Evolutionary conservation across 2,329 filamentous ascomycete genomes (phyloP).

Genomic region (Calonectria honghensis): DNA sequence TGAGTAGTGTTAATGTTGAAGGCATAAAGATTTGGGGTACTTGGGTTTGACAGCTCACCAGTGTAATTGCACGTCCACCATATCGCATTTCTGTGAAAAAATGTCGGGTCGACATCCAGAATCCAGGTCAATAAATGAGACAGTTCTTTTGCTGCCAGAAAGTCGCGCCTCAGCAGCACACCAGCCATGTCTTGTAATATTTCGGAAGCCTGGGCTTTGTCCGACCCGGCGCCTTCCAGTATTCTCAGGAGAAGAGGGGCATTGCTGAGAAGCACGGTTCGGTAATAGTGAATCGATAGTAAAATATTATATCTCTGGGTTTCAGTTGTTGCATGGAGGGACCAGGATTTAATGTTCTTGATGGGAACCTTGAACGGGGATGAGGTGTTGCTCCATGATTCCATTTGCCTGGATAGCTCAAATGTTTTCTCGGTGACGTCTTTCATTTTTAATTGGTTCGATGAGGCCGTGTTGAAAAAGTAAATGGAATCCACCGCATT

Average conservation of each 20-base stretch:
- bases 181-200: conserved; percentile 43
- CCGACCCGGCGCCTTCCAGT: conserved; percentile 39
- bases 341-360: conserved; percentile 35
- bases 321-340: conserved; percentile 29
- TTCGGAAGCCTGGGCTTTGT: conserved; percentile 28
- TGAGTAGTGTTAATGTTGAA: conserved; percentile 39
- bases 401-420: conserved; percentile 45
- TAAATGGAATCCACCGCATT: conserved; percentile 46
- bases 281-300: conserved; percentile 68
- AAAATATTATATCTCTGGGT: conserved; percentile 40
- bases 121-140: conserved; percentile 47
- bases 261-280: conserved; percentile 31
- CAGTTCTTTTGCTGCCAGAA: conserved; percentile 48
- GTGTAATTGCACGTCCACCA: conserved; percentile 60
- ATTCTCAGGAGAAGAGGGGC: conserved; percentile 42
- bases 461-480: conserved; percentile 47
- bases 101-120: conserved; percentile 42
- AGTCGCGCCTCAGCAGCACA: conserved; percentile 50
- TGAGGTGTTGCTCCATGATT: conserved; percentile 40
- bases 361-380: conserved; percentile 34
- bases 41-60: conserved; percentile 44
- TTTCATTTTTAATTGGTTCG: conserved; percentile 24
- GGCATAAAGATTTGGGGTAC: not conserved
- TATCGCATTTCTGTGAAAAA: conserved; percentile 53
- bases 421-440: conserved; percentile 47